Base-by-base conservation (phyloP, 768 basidiomycete genomes). In the Suillus tomentosus region DNA sequence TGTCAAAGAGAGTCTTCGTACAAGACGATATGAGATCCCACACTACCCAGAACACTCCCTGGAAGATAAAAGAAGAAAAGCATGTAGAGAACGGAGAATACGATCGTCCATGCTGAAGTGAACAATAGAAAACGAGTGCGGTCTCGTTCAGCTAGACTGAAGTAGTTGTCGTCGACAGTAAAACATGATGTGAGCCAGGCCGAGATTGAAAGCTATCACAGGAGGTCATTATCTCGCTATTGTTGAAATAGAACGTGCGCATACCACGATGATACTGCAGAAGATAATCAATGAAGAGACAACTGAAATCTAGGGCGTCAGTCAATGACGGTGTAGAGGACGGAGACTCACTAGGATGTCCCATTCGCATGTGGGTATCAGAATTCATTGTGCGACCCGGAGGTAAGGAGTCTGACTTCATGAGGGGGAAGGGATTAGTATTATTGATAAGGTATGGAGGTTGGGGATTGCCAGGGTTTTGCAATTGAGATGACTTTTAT, bases 121-220 rank as follows among this genome's bases (percentile, higher is more conserved):
- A 94, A 93, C 43, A 91, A 80, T 50, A 87, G 77, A 78, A 85
- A 92, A 48, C 84, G 82, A 1, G 89, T 85, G 57, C 89, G 84
- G 69, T 88, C 85, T 51, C 85, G 85, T 66, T 87, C 82, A 40
- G 79, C 72, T 13, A 67, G 64, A 65, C 72, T 82, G 60, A 77
- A 78, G 71, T 78, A 84, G 78, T 89, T 81, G 75, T 85, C 80
- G 66, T 81, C 78, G 36, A 74, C 64, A 73, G 87, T 85, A 78
- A 85, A 94, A 47, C 78, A 80, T 10, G 87, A 78, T 8, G 84
- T 82, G 50, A 95, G 80, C 85, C 89, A 94, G 6, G 91, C 87
- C 3, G 92, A 81, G 66, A 92, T 84, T 31, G 85, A 78, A 69
- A 92, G 80, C 90, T 92, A 65, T 1, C 31, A 19, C 11, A 51